Base-by-base conservation (phyloP, 2,329 filamentous ascomycete genomes). In the Xylariaceae sp. region DNA sequence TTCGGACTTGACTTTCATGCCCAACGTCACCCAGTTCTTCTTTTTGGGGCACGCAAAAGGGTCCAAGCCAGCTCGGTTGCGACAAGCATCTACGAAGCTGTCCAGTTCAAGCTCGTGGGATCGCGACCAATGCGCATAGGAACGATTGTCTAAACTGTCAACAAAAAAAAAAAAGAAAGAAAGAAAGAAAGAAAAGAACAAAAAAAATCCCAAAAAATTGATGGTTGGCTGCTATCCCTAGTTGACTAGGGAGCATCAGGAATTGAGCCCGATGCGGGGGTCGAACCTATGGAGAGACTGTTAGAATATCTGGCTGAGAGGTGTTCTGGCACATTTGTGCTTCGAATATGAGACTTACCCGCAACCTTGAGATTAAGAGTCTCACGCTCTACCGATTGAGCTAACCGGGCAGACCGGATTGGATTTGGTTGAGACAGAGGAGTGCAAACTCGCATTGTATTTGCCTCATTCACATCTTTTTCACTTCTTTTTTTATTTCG, bases 311-410 rank as follows among this genome's bases (percentile, higher is more conserved):
- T 9, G 13, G 37, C 13, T 13, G 4, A 35, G 5, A 4, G 35
- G 11, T 51, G 23, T 30, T 30, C 23, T 30, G 23, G 23, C 30
- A 15, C 4, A 51, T 34, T 9, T 13, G 34, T 4, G 49, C 13
- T 7, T 51, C 49, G 49, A 51, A 51, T 51, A 8, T 51, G 49
- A 51, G 49, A 39, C 55, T 60, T 4, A 68, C 69, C 67, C 66
- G 68, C 68, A 71, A 67, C 68, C 68, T 71, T 71, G 68, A 71
- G 68, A 82, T 80, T 78, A 78, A 78, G 84, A 87, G 84, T 86
- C 84, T 85, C 80, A 86, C 83, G 84, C 83, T 87, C 84, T 87
- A 86, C 82, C 81, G 81, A 85, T 85, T 85, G 82, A 85, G 82
- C 82, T 85, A 85, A 78, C 80, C 79, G 76, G 79, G 79, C 79